Conservation (phyloP, 805 yeast genomes). For the Clavispora carvajalis region DNA sequence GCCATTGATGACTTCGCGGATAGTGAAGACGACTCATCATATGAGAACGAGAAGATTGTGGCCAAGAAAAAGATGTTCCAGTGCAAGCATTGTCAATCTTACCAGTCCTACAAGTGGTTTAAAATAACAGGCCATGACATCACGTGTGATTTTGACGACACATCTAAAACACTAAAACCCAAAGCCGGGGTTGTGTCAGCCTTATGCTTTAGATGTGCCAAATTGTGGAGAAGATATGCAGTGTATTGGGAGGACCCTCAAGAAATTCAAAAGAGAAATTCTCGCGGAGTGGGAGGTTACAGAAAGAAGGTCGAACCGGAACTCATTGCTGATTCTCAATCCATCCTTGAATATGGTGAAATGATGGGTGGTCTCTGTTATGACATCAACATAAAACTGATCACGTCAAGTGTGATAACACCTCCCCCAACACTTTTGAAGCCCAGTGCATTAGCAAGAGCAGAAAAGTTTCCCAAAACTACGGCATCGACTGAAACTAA, state of each 20-base stretch:
- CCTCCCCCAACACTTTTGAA: neutral
- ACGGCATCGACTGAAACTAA: neutral
- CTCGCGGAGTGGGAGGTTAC: slow-evolving; percentile 48
- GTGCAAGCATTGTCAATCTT: slow-evolving; percentile 71
- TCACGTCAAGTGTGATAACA: neutral
- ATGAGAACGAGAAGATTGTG: slow-evolving; percentile 49
- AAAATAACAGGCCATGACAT: slow-evolving; percentile 57
- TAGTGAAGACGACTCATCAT: slow-evolving; percentile 66
- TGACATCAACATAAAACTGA: slow-evolving; percentile 9
- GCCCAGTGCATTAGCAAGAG: neutral
- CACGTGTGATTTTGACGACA: slow-evolving; percentile 31
- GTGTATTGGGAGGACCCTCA: slow-evolving; percentile 78
- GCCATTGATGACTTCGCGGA: slow-evolving; percentile 50
- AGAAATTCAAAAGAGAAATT: slow-evolving; percentile 51
- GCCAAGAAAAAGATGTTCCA: slow-evolving; percentile 37
- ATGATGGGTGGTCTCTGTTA: slow-evolving; percentile 19
- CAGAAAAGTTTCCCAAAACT: neutral
- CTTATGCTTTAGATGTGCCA: slow-evolving; percentile 80
- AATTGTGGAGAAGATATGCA: slow-evolving; percentile 87
- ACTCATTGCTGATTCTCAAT: slow-evolving; percentile 54
- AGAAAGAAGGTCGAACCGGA: slow-evolving; percentile 64
- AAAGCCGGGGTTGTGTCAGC: slow-evolving; percentile 42
- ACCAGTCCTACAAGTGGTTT: slow-evolving; percentile 58
- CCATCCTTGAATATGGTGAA: slow-evolving; percentile 47
- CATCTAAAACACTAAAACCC: slow-evolving; percentile 9